Base-by-base conservation (phyloP, 176 grass and related monocot genomes). In the Ampelocalamus luodianensis region DNA sequence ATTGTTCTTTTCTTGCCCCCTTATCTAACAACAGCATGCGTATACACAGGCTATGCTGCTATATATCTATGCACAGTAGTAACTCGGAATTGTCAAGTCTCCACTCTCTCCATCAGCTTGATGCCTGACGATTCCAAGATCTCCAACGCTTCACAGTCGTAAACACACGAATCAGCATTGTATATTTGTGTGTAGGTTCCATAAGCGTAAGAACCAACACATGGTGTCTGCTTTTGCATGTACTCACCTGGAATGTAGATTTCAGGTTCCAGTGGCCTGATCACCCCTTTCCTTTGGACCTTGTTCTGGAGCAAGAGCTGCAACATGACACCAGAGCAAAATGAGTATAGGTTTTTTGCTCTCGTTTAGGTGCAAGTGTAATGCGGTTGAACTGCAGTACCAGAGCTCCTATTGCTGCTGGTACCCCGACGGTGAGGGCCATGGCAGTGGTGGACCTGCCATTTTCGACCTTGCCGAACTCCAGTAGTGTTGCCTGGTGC, bases 391-490 rank as follows among this genome's bases (percentile, higher is more conserved):
- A 60, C 34, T 29, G 60, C 71, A 59, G 53, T 92, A 98, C 96
- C 96, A 93, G 80, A 67, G 87, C 96, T 46, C 96, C 96, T 74
- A 90, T 78, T 5, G 89, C 96, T 66, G 91, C 96, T 70, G 93
- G 89, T 22, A 98, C 29, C n/a, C 96, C 96, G 26, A 95, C 96
- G 20, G 96, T 95, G 56, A 95, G 88, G n/a, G 96, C 93, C 96
- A 98, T 98, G 59, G 96, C 93, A 64, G 89, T 89, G 66, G 85
- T 92, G 22, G 68, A 32, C 82, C 89, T 89, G 18, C 83, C 91
- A 81, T 93, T 88, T 90, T 92, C 87, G 14, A 83, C 50, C 80
- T 85, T 93, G 61, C 96, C 96, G 0, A 95, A 93, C 86, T 98
- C 89, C 29, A 95, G 82, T 17, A 98, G 80, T 3, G 96, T 98